Base-by-base conservation (phyloP, 2,329 filamentous ascomycete genomes). In the Tolypocladium guangdongense region DNA sequence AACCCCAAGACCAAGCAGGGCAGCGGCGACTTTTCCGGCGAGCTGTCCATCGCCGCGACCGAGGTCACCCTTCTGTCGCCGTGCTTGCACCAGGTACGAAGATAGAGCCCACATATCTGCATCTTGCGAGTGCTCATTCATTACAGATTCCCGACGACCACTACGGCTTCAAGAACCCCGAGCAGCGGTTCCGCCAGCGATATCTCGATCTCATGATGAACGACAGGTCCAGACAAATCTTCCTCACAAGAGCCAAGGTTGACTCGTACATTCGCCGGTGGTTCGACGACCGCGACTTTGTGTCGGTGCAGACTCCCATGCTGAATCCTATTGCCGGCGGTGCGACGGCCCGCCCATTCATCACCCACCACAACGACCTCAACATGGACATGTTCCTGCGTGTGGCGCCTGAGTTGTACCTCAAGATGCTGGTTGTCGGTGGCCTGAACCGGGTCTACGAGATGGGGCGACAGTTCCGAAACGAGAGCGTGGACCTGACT, bases 151-250 rank as follows among this genome's bases (percentile, higher is more conserved):
- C 93, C 54, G 86, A 87, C 57, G 90, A 93, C 71, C 86, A 92
- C 73, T 96, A 90, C 68, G 92, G 92, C 57, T 90, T 97, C 78
- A 92, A 95, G 78, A 91, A 97, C 68, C 83, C 90, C 67, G 93
- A 99, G 73, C 87, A 91, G 71, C 84, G 93, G 56, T 91, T 90
- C 80, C 87, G 95, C 63, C 88, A 96, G 75, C 83, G 92, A 56
- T 95, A 96, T 70, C 83, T 99, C 51, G 93, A 99, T 71, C 77
- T 99, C 62, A 93, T 99, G 72, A 95, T 97, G 86, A 96, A 99
- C 73, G 88, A 95, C 65, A 79, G 79, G 57, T 89, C 87, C 47
- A 83, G 90, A 53, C 81, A 95, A 56, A 87, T 91, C 54, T 88
- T 97, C 70, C 79, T 90, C 64, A 90, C 88, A 39, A 83, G 93